Base-by-base conservation (phyloP, 306 rosid species). In the Glycine tomentella region DNA sequence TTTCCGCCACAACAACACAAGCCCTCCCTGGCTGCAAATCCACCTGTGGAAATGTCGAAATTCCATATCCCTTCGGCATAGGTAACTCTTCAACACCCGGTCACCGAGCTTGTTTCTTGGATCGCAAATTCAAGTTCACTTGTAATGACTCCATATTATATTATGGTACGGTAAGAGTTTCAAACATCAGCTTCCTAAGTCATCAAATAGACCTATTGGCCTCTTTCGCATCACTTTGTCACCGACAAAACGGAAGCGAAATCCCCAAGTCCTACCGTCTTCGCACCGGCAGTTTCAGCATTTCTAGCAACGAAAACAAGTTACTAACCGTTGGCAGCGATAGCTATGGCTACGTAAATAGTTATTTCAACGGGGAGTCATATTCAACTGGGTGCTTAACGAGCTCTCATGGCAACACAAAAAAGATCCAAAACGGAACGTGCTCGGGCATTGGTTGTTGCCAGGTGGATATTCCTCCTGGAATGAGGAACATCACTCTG, bases 41-140 rank as follows among this genome's bases (percentile, higher is more conserved):
- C 17, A 25, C 42, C 2, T 89, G 91, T 25, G 94, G 92, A 9
- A n/a, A 56, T 6, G 4, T 90, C 1, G 3, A 38, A 11, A 78
- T 91, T 64, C 90, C 89, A 15, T 91, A 87, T 66, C 95, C 92
- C 7, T 91, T 89, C 38, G 89, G 95, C 2, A 25, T 16, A 6
- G 85, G 78, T 16, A 3, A 4, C 3, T 57, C 82, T 16, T 14
- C 8, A 0, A 9, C 9, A 6, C n/a, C 45, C 3, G 1, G 9
- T 6, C 4, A 6, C 1, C 2, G 10, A 8, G 6, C 46, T 3
- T 87, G 90, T 49, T 84, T 13, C 63, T 66, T 80, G 2, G 13
- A 81, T 0, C 0, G 0, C 0, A 3, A 4, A 0, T 89, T 87
- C 49, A 1, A 5, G 1, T 16, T 89, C 1, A 3, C 7, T 2